Evolutionary conservation across 805 yeast species (phyloP).

Genomic region (Monosporozyma aerobia): DNA sequence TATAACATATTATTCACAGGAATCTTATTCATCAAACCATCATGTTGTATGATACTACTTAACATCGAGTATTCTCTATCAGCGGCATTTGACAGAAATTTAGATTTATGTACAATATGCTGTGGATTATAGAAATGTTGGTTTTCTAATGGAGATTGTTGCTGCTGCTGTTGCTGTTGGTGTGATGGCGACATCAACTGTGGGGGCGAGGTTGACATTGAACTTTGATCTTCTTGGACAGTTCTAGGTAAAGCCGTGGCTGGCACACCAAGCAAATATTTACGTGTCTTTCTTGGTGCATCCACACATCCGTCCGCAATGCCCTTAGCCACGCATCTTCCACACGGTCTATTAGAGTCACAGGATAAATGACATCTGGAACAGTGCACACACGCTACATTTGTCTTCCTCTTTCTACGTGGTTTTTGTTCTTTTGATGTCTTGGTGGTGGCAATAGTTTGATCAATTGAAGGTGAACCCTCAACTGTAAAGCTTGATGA

Average conservation of each 20-base stretch:
- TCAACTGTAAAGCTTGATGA: not conserved
- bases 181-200: not conserved
- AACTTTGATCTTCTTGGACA: conserved; percentile 3
- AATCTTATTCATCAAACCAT: conserved; percentile 17
- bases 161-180: not conserved
- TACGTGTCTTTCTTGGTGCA: conserved; percentile 81
- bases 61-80: conserved; percentile 63
- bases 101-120: conserved; percentile 26
- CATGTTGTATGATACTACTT: conserved; percentile 49
- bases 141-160: conserved; percentile 9
- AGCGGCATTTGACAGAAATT: conserved; percentile 61
- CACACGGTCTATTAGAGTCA: conserved; percentile 74
- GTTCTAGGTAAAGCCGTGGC: conserved; percentile 18
- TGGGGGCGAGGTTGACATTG: not conserved
- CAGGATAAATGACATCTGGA: conserved; percentile 89
- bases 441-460: not conserved
- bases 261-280: conserved; percentile 62
- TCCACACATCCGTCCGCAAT: conserved; percentile 66
- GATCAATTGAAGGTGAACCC: not conserved
- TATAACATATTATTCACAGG: conserved; percentile 15
- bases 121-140: conserved; percentile 17
- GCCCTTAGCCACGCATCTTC: conserved; percentile 64
- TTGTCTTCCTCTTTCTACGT: conserved; percentile 51
- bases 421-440: conserved; percentile 3
- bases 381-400: conserved; percentile 86